Percentiles rank a stretch among this genome's conserved stretches.
Evolutionary conservation across 495 filamentous ascomycete genomes (phyloP).

Genomic region (Aspergillus campestris): DNA sequence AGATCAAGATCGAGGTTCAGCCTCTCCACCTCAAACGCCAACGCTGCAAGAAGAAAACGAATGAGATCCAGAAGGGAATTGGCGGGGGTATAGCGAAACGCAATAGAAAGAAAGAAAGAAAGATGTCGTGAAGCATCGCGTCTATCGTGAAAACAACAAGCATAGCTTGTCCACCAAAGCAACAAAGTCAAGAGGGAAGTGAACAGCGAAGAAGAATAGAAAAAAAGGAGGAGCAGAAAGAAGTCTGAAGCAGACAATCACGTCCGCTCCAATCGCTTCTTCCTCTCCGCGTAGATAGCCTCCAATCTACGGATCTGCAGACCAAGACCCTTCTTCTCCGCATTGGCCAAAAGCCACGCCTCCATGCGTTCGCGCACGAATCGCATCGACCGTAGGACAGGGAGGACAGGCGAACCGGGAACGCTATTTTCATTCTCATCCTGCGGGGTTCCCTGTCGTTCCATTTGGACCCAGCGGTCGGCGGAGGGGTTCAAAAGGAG

Average conservation of each 20-base stretch:
- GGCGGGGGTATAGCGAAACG: too few relatives aligned
- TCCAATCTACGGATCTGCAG: slow-evolving; percentile 55
- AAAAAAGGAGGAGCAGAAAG: slow-evolving; percentile 1
- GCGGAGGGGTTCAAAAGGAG: slow-evolving; percentile 71
- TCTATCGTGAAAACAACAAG: not conserved
- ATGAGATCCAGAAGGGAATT: too few relatives aligned
- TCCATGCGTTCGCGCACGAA: slow-evolving; percentile 72
- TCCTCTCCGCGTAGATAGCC: slow-evolving; percentile 57
- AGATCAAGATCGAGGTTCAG: not conserved
- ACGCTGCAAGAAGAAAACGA: slow-evolving; percentile 1
- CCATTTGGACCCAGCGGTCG: slow-evolving; percentile 41
- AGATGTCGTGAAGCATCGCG: slow-evolving; percentile 1
- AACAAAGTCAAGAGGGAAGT: not conserved
- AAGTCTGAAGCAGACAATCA: too few relatives aligned
- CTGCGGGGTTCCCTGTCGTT: slow-evolving; percentile 40
- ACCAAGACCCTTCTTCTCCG: slow-evolving; percentile 65
- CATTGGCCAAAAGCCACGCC: slow-evolving; percentile 67
- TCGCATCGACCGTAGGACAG: slow-evolving; percentile 58
- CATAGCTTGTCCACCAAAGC: not conserved
- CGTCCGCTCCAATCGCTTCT: slow-evolving; percentile 40
- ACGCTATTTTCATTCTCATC: not conserved
- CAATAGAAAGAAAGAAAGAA: not conserved
- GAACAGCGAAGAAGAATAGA: slow-evolving; percentile 3
- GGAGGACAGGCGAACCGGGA: slow-evolving; percentile 36
- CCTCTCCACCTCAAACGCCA: slow-evolving; percentile 7